Base-by-base conservation (phyloP, 1,139 yeast genomes). In the Yamadazyma jaroonii region DNA sequence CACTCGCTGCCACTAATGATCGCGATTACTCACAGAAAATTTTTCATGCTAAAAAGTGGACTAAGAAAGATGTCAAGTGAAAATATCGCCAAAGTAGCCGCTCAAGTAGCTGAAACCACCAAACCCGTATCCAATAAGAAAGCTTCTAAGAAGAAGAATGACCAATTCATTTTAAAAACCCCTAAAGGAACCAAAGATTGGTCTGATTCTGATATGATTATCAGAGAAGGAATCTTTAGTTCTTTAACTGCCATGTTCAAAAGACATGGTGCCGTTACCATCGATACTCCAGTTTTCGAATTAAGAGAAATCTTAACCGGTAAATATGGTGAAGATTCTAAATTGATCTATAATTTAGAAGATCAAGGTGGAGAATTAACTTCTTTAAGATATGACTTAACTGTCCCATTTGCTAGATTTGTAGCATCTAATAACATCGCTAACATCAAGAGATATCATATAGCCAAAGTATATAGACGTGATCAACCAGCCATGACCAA, bases 401-500 rank as follows among this genome's bases (percentile, higher is more conserved):
- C 98, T 0, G 98, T 92, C 32, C 98, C 98, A 38, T 92, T 92
- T 67, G 98, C 98, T 9, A 77, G 98, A 60, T 92, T 77, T 57
- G 95, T 92, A 40, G 98, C 98, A 25, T 84, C 88, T 84, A 92
- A 92, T 69, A 88, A 87, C 54, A 77, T 92, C 45, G 84, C 87
- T 52, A 79, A 73, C 57, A 92, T 92, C 64, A 92, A 92, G 67
- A 77, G 98, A 59, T 92, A 81, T 63, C 98, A 92, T 67, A 87
- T 92, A 49, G 98, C 98, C 51, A 92, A 92, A 64, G 98, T 92
- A 38, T 92, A 92, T 67, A 80, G 98, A 68, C 84, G 98, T 67
- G 98, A 92, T 61, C 98, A 92, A 64, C 98, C 98, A 5, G 98
- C 98, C 11, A 92, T 92, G 98, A 90, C 97, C 41, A 92, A 92